Evolutionary conservation across 2,329 filamentous ascomycete genomes (phyloP).

Genomic region (Chaetomium globosum): DNA sequence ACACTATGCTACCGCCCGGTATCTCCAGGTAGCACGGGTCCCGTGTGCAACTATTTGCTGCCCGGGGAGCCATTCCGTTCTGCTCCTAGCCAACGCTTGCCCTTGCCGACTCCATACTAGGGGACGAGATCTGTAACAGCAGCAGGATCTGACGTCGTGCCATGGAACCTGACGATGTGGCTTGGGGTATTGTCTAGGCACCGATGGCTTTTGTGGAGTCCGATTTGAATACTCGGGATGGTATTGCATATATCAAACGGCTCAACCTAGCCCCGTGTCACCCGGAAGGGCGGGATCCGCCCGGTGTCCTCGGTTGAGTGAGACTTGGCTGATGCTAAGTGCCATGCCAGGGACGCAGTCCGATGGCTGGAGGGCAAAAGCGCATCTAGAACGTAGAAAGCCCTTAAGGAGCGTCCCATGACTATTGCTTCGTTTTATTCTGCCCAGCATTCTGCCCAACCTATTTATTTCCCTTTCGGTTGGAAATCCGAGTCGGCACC

Average conservation of each 20-base stretch:
- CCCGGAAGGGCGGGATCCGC: background rate
- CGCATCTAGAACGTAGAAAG: background rate
- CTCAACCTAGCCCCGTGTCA: background rate
- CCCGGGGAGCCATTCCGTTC: background rate
- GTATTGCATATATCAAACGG: no score
- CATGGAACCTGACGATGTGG: constrained; percentile 1
- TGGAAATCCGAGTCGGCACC: background rate
- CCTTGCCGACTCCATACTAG: background rate
- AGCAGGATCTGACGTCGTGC: constrained; percentile 26
- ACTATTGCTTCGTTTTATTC: background rate
- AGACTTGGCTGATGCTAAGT: no score
- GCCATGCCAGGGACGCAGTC: no score
- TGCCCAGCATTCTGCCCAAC: background rate
- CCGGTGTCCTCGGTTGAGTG: background rate
- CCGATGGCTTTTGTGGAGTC: background rate
- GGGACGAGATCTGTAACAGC: constrained; percentile 18
- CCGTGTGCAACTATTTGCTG: background rate
- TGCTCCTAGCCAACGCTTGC: background rate
- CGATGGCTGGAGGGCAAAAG: no score
- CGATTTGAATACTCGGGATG: no score
- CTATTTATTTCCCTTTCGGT: background rate
- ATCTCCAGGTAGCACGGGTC: constrained; percentile 5
- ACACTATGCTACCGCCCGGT: constrained; percentile 4
- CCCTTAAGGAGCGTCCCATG: background rate
- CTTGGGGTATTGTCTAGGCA: background rate